Evolutionary conservation across 2,329 filamentous ascomycete species (phyloP), one percentile per base, ranked within the genome.

Genomic region (Alternaria hordeiaustralica): DNA sequence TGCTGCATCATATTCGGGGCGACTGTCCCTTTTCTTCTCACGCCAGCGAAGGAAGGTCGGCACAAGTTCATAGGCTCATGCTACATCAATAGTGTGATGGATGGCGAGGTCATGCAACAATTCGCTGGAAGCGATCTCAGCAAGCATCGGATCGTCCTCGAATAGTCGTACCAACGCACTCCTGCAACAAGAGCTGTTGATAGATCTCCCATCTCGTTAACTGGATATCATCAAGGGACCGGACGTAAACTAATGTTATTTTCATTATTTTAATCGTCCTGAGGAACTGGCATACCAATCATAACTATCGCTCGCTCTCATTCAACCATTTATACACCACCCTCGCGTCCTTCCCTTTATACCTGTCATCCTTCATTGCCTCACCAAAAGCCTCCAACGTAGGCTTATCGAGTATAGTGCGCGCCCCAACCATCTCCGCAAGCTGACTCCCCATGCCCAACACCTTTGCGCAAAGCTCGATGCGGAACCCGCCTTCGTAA

Each of bases 401-500:
- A 18, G 74, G 73, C 60, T 70, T 72, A 58, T 77, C 77, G 56
- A 79, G 56, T 4, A 79, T 51, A 5, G 73, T 76, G 43, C 71
- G 71, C 49, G 76, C 77, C 2, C 76, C 76, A 1, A 78, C 76
- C 72, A 77, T 75, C 26, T 78, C 73, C 44, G 75, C 76, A 44
- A 79, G 60, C 13, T 77, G 68, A 46, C 71, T 75, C 12, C 75
- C 76, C 77, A 79, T 78, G 23, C 72, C 67, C 54, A 77, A 59
- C n/a, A 79, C 77, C 61, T 78, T 78, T 11, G 70, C 66, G 30
- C 76, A 78, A 9, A 79, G 50, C 63, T 79, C 76, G 45, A 77
- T 77, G 53, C 75, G 64, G 30, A 79, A 82, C 1, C 80, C 80
- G 11, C 78, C 78, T 58, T 81, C 76, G 55, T 81, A 82, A 13